Percentiles rank a stretch among this genome's conserved stretches.
Conservation (phyloP, 805 yeast genomes). For the Brettanomyces anomalus region DNA sequence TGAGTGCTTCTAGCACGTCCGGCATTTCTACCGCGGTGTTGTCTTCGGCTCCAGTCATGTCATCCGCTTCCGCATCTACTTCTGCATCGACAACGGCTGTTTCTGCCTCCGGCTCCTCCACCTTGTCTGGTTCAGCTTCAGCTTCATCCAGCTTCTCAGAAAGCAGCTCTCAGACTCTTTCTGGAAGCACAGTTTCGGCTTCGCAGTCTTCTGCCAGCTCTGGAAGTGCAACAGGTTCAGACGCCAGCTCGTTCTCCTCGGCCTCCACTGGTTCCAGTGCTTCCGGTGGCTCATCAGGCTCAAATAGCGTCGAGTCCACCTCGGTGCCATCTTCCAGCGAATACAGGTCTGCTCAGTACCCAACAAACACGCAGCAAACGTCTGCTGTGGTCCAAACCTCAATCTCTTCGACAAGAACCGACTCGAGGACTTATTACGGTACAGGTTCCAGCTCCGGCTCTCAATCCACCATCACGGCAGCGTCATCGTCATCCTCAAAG, state of each 20-base stretch:
- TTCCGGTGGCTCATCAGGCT: not conserved
- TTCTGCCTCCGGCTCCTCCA: not conserved
- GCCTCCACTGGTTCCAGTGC: not conserved
- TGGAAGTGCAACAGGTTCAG: not conserved
- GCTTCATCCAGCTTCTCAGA: not conserved
- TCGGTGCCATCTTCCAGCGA: too few species aligned
- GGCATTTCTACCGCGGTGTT: not conserved
- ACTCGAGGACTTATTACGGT: not conserved
- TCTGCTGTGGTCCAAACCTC: not conserved
- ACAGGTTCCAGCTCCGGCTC: not conserved
- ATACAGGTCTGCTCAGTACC: too few species aligned
- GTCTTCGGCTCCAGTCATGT: slow-evolving; percentile 3
- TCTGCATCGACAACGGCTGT: not conserved
- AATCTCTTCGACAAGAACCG: not conserved
- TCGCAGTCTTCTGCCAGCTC: not conserved
- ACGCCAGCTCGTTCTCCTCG: not conserved
- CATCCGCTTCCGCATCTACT: slow-evolving; percentile 2
- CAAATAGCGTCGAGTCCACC: too few species aligned
- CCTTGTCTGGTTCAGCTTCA: not conserved
- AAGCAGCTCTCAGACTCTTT: not conserved
- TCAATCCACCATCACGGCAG: not conserved
- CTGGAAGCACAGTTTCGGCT: not conserved
- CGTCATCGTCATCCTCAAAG: not conserved
- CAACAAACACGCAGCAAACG: too few species aligned
- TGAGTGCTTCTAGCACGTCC: not conserved